Evolutionary conservation across 805 yeast species (phyloP).

Genomic region (Candida pini): DNA sequence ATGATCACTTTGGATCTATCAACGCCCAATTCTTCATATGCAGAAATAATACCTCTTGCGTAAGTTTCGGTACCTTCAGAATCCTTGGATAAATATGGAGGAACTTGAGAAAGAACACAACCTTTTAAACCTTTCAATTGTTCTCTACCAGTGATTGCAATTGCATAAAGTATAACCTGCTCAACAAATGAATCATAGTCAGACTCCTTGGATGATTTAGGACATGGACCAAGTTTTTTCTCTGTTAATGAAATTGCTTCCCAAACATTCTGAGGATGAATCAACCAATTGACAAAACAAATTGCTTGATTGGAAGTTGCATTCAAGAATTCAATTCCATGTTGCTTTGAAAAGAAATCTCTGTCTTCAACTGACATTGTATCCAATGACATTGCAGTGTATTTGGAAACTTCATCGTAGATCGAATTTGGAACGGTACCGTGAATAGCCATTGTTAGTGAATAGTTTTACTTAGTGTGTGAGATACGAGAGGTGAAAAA

Average conservation of each 20-base stretch:
- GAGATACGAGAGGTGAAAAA: background rate
- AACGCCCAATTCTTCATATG: slow-evolving; percentile 29
- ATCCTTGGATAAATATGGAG: slow-evolving; percentile 23
- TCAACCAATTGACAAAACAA: slow-evolving; percentile 17
- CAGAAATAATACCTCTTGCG: slow-evolving; percentile 25
- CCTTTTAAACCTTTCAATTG: slow-evolving; percentile 18
- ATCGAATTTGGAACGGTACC: slow-evolving; percentile 5
- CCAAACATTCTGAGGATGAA: slow-evolving; percentile 15
- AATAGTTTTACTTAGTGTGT: background rate
- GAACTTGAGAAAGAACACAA: slow-evolving; percentile 25
- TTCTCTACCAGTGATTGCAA: slow-evolving; percentile 21
- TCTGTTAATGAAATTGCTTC: slow-evolving; percentile 17
- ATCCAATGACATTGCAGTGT: slow-evolving; percentile 13
- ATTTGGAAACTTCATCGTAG: slow-evolving; percentile 11
- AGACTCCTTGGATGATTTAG: slow-evolving; percentile 9
- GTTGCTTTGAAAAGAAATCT: slow-evolving; percentile 5
- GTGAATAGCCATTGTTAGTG: slow-evolving; percentile 1
- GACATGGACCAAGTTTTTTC: slow-evolving; percentile 8
- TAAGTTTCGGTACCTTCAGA: slow-evolving; percentile 20
- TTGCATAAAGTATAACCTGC: slow-evolving; percentile 14
- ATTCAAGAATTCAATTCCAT: slow-evolving; percentile 16
- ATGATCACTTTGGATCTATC: slow-evolving; percentile 27
- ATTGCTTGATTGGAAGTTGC: slow-evolving; percentile 28
- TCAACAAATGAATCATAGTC: slow-evolving; percentile 11
- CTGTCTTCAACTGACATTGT: slow-evolving; percentile 15